Percentiles rank a stretch among this genome's conserved stretches.
Conservation (phyloP, 2,329 filamentous ascomycete species). For the Lasiodiplodia gonubiensis region DNA sequence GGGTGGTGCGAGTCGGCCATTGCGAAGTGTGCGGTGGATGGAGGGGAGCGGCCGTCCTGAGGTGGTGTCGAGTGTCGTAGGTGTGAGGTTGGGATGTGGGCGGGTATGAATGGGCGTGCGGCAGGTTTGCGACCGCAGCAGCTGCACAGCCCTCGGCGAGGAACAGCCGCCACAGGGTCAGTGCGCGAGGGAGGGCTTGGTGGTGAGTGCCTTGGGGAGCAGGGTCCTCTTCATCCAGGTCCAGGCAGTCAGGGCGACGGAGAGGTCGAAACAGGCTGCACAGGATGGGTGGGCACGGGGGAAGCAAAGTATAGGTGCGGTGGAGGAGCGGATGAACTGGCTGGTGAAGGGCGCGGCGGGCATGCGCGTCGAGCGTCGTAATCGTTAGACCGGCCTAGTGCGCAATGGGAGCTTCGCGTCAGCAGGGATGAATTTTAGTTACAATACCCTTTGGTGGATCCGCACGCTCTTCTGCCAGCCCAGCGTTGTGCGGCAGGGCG, state of each 20-base stretch:
- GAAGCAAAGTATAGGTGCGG: slow-evolving; percentile 21
- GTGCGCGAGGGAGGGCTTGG: slow-evolving; percentile 22
- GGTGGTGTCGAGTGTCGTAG: slow-evolving; percentile 4
- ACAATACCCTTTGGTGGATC: too few species aligned
- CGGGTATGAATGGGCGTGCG: slow-evolving; percentile 25
- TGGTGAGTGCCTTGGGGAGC: slow-evolving; percentile 19
- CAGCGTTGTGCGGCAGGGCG: too few species aligned
- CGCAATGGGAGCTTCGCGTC: slow-evolving; percentile 18
- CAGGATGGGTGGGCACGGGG: slow-evolving; percentile 15
- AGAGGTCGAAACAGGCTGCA: slow-evolving; percentile 21
- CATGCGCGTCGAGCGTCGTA: too few species aligned
- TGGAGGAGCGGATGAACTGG: slow-evolving; percentile 15
- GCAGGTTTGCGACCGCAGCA: slow-evolving; percentile 29
- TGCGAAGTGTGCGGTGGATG: slow-evolving; percentile 4
- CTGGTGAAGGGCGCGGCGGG: too few species aligned
- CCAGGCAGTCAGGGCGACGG: slow-evolving; percentile 8
- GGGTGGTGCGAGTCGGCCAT: slow-evolving; percentile 38
- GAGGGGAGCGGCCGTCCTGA: slow-evolving; percentile 8
- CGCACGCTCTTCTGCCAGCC: slow-evolving; percentile 8
- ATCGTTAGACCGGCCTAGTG: too few species aligned
- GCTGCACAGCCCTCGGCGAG: slow-evolving; percentile 28
- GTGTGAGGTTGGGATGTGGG: slow-evolving; percentile 21
- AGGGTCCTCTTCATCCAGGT: slow-evolving; percentile 19
- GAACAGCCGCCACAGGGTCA: slow-evolving; percentile 29
- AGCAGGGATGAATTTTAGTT: slow-evolving; percentile 20